Percentiles rank a stretch among this genome's conserved stretches.
These are phyloP conservation scores for Entelexis paramagnoliae DNA, from an alignment of 1,139 yeast species.

Conservation along the genomic window DNA sequence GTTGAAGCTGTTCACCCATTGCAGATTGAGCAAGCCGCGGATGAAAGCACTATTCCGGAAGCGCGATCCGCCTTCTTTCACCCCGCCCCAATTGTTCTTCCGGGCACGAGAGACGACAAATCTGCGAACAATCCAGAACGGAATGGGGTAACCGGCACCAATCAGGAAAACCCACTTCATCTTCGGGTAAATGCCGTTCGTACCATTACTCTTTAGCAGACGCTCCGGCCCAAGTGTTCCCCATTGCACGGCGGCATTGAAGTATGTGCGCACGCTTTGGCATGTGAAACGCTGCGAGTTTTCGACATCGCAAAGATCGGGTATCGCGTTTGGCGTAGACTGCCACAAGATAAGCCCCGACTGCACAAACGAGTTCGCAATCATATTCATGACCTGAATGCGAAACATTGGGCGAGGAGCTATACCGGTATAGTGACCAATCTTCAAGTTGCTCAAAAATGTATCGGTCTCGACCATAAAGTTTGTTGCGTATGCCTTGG, in stretches of 20 bases:
- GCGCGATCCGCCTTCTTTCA: slow-evolving; percentile 13
- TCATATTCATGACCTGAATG: slow-evolving; percentile 42
- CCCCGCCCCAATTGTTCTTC: slow-evolving; percentile 33
- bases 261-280: slow-evolving; percentile 28
- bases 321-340: slow-evolving; percentile 38
- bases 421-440: slow-evolving; percentile 50
- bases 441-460: slow-evolving; percentile 46
- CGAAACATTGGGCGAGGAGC: slow-evolving; percentile 56
- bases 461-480: slow-evolving; percentile 54
- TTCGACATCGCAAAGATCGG: slow-evolving; percentile 39
- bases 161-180: slow-evolving; percentile 44
- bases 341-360: slow-evolving; percentile 49
- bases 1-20: slow-evolving; percentile 41
- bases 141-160: slow-evolving; percentile 25
- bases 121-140: slow-evolving; percentile 37
- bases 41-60: slow-evolving; percentile 13
- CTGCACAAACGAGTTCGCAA: slow-evolving; percentile 36
- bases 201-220: slow-evolving; percentile 35
- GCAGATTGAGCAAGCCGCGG: slow-evolving; percentile 22
- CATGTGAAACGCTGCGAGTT: slow-evolving; percentile 30
- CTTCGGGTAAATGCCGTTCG: slow-evolving; percentile 36
- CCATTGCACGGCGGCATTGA: slow-evolving; percentile 34
- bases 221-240: slow-evolving; percentile 54
- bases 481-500: slow-evolving; percentile 48
- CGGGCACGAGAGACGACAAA: slow-evolving; percentile 32